Base-by-base conservation (phyloP, 2,329 filamentous ascomycete genomes). In the Penicillium crustosum region DNA sequence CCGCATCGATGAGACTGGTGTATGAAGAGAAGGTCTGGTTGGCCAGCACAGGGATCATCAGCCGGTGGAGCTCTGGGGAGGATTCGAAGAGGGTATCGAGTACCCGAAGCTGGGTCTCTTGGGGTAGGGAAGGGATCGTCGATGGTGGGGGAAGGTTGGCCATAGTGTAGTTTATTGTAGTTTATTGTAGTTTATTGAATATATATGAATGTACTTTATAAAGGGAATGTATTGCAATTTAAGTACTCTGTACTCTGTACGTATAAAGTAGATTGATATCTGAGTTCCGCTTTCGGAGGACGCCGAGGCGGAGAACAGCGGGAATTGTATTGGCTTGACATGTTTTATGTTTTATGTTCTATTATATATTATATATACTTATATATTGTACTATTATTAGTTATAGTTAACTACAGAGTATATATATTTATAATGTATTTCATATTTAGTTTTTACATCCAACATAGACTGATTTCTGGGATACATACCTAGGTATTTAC, bases 81-180 rank as follows among this genome's bases (percentile, higher is more conserved):
- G 90, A 90, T 73, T 97, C 93, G 75, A 97, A 96, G 58, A 96
- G 86, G 4, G 87, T 81, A 75, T 95, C 90, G 49, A 96, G 83
- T 49, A 87, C 66, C 44, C 65, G 66, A 49, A 74, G 65, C 39
- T 89, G 82, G 21, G 82, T 77, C 29, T 79, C 68, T 31, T 84
- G 80, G 19, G 86, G 71, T 49, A 88, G 82, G 47, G 77, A 75
- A 27, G 81, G 77, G 39, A 95, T 78, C 15, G 77, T 75, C 45
- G 78, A 71, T 66, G 88, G 79, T 29, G 81, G 71, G 13, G 89
- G 89, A 7, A 94, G 81, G 29, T 58, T 55, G 49, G 65, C 49
- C 69, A 70, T 72, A 49, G 31, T 58, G 45, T 41, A 48, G 48
- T 41, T 23, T 27, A 41, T 48, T 42, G 48, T 41, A n/a, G 4